These are phyloP conservation scores for Globisporangium cederbergense DNA, from an alignment of 352 stramenopile genomes.

Conservation along the genomic window DNA sequence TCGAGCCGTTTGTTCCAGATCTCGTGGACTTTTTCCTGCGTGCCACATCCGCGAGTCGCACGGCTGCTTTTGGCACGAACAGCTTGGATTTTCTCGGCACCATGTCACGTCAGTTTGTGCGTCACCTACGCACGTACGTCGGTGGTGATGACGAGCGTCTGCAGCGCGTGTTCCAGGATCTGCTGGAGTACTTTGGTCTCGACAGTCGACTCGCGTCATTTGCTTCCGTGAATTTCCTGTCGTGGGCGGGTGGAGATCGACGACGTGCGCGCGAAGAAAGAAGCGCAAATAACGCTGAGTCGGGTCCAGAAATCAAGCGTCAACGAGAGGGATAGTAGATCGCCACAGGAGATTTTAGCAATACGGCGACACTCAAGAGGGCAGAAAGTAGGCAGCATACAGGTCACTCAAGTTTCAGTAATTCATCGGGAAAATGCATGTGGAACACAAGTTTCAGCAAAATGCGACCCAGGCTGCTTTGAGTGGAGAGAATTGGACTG, in stretches of 20 bases:
- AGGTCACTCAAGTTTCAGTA: neutral
- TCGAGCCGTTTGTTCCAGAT: conserved; percentile 61
- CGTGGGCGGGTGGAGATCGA: conserved; percentile 28
- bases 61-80: conserved; percentile 38
- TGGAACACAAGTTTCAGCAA: neutral
- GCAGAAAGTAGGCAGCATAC: neutral
- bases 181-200: conserved; percentile 40
- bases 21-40: conserved; percentile 56
- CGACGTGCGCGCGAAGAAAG: conserved; percentile 3
- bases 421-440: conserved; percentile 1
- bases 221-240: conserved; percentile 37
- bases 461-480: neutral
- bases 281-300: neutral
- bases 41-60: conserved; percentile 53
- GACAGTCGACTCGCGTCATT: conserved; percentile 41
- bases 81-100: conserved; percentile 46
- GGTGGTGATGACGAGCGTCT: conserved; percentile 30
- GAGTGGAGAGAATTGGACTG: neutral
- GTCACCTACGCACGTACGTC: conserved; percentile 32
- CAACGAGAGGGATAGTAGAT: conserved; percentile 22
- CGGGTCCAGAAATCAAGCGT: conserved; percentile 26
- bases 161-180: conserved; percentile 29
- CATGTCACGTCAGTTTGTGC: conserved; percentile 53
- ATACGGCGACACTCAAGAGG: neutral
- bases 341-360: neutral